A percentile compares a stretch with the other conserved stretches of the same genome.
Conservation (phyloP, 83 land plant genomes). For the Picea mariana region DNA sequence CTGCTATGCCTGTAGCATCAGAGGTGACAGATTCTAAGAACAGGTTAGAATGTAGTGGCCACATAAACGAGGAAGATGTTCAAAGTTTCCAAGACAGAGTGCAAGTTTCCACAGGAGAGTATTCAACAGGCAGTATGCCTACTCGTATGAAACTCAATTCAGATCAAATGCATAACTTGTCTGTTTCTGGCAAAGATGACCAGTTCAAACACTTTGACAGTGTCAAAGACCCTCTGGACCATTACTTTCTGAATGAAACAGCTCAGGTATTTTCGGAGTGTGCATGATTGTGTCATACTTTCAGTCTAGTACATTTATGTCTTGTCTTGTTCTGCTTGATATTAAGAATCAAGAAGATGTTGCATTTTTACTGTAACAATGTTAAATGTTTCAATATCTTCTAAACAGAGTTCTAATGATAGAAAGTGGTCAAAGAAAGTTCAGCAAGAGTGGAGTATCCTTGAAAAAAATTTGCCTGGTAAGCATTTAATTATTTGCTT, state of each 20-base stretch:
- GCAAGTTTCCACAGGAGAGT: not conserved
- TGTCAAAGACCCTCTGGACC: slow-evolving; percentile 64
- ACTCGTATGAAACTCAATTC: not conserved
- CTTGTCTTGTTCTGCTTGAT: not conserved
- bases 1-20: not conserved
- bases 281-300: not conserved
- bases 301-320: not conserved
- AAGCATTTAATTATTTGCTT: slow-evolving; percentile 8
- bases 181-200: not conserved
- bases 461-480: slow-evolving; percentile 90
- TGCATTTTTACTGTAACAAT: not conserved
- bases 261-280: slow-evolving; percentile 40
- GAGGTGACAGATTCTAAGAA: not conserved
- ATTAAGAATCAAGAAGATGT: not conserved
- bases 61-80: not conserved
- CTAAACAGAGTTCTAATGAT: slow-evolving; percentile 7
- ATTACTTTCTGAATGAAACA: slow-evolving; percentile 49
- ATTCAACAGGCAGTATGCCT: not conserved
- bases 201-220: slow-evolving; percentile 73
- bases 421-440: slow-evolving; percentile 69
- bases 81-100: not conserved
- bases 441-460: slow-evolving; percentile 87
- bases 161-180: not conserved
- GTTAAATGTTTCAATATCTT: not conserved
- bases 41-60: not conserved